A percentile compares a stretch with the other conserved stretches of the same genome.
These are phyloP conservation scores for Trametes sanguinea DNA, from an alignment of 768 basidiomycete genomes.

Conservation along the genomic window DNA sequence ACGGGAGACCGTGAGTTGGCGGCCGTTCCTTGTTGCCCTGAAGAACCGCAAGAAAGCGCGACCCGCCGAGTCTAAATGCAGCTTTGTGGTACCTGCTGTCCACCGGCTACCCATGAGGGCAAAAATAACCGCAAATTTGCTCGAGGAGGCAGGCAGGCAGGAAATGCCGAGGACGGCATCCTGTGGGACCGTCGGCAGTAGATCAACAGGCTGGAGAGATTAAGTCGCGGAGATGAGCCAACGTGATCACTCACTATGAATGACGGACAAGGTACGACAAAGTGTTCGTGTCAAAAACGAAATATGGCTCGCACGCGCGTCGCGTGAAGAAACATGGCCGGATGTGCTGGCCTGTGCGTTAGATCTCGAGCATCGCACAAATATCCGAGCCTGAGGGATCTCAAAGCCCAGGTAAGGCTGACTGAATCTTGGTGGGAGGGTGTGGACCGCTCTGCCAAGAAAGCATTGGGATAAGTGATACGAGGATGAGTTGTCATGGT, in stretches of 20 bases:
- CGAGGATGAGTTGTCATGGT: no score
- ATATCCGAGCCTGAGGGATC: no score
- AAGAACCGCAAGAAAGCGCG: background rate
- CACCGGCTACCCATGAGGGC: constrained; percentile 3
- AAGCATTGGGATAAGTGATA: no score
- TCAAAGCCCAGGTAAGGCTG: no score
- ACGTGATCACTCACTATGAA: constrained; percentile 10
- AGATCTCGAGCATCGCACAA: no score
- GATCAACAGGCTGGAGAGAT: constrained; percentile 5
- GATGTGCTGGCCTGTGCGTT: no score
- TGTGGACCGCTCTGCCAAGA: no score
- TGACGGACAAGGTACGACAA: constrained; percentile 7
- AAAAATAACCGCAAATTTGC: background rate
- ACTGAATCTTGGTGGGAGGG: no score
- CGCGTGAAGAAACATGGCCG: background rate
- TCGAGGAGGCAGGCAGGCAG: background rate
- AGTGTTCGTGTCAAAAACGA: constrained; percentile 3
- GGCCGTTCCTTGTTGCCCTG: background rate
- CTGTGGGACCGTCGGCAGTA: background rate
- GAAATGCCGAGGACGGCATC: constrained; percentile 12
- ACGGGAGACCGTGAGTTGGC: constrained; percentile 12
- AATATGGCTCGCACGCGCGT: constrained; percentile 2
- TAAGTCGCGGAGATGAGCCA: constrained; percentile 18
- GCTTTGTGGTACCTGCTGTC: constrained; percentile 1
- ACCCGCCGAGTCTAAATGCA: constrained; percentile 19